Conservation (phyloP, 1,139 yeast species). For the Trichomonascaceae sp. region DNA sequence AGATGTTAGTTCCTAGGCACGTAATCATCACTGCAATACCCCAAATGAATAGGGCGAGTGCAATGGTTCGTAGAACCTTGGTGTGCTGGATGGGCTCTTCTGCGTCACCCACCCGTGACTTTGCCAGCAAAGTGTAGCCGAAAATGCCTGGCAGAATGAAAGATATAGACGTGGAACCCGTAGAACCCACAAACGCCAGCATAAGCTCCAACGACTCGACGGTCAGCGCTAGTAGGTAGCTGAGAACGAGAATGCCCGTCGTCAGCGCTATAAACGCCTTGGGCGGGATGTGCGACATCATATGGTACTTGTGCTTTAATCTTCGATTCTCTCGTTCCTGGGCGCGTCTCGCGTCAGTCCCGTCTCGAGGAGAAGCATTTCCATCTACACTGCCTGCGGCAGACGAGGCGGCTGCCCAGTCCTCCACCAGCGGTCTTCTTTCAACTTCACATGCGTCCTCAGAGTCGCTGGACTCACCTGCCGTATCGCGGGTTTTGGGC, state of each 20-base stretch:
- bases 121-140: constrained; percentile 47
- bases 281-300: not conserved
- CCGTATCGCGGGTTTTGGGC: too few relatives aligned
- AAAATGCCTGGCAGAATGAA: constrained; percentile 87
- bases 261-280: constrained; percentile 48
- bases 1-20: constrained; percentile 61
- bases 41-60: constrained; percentile 54
- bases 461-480: not conserved
- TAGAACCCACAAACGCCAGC: constrained; percentile 85
- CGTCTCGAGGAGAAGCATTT: not conserved
- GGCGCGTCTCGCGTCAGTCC: not conserved
- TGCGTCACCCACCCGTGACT: constrained; percentile 5
- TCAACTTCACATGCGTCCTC: too few relatives aligned
- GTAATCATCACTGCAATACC: constrained; percentile 69
- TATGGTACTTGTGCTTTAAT: not conserved
- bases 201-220: constrained; percentile 76
- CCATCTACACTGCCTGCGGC: not conserved
- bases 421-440: too few relatives aligned
- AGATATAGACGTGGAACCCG: constrained; percentile 89
- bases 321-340: not conserved
- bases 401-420: not conserved
- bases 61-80: constrained; percentile 39
- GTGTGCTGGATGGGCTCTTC: constrained; percentile 8
- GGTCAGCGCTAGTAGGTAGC: constrained; percentile 63
- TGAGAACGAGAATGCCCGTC: constrained; percentile 40